These are phyloP conservation scores for Talaromyces nanjingensis DNA, from an alignment of 495 filamentous ascomycete species.

Conservation along the genomic window DNA sequence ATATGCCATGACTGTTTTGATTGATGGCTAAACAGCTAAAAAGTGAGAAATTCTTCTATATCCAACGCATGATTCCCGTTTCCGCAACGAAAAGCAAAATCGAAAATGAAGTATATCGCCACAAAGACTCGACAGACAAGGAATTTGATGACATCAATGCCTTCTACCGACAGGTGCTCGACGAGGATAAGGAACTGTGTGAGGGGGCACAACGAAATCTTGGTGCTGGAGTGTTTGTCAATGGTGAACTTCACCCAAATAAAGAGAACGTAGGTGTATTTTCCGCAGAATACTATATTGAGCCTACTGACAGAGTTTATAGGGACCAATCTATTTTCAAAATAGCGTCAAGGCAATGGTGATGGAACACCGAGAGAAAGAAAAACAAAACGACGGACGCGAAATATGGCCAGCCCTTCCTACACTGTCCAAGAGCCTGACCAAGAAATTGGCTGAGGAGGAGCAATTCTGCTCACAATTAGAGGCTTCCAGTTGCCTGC, in stretches of 20 bases:
- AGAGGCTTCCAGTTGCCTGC: conserved; percentile 19
- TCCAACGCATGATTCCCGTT: conserved; percentile 39
- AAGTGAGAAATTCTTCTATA: conserved; percentile 43
- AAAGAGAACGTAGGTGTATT: conserved; percentile 31
- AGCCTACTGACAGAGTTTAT: background rate
- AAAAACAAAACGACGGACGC: conserved; percentile 26
- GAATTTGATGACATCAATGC: conserved; percentile 36
- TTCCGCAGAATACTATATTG: background rate
- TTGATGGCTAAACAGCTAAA: conserved; percentile 6
- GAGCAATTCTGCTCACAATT: conserved; percentile 21
- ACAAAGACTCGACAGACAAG: conserved; percentile 34
- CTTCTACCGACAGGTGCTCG: conserved; percentile 38
- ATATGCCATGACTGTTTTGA: background rate
- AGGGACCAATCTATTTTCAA: conserved; percentile 40
- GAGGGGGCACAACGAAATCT: conserved; percentile 39
- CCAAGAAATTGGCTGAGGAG: conserved; percentile 17
- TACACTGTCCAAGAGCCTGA: conserved; percentile 7
- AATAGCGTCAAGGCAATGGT: conserved; percentile 29
- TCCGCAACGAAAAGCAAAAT: conserved; percentile 29
- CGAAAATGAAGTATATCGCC: conserved; percentile 43
- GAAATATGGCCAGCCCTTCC: conserved; percentile 39
- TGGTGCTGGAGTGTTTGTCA: conserved; percentile 38
- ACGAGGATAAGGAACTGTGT: conserved; percentile 44
- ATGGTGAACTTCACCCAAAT: conserved; percentile 42
- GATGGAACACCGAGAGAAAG: conserved; percentile 26